Base-by-base conservation (phyloP, 2,329 filamentous ascomycete genomes). In the Cytospora piceae region DNA sequence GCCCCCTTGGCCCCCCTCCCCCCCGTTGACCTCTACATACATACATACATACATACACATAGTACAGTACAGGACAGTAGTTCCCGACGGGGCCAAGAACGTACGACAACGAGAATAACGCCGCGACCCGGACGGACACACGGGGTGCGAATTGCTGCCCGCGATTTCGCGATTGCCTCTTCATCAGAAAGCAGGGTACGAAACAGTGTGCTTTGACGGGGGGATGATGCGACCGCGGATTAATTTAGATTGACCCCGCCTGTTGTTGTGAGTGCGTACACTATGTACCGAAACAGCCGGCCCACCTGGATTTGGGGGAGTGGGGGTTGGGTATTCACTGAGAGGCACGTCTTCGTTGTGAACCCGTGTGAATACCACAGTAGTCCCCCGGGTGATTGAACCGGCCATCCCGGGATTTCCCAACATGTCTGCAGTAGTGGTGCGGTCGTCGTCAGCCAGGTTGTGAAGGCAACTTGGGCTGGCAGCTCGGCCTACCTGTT, bases 161-260 rank as follows among this genome's bases (percentile, higher is more conserved):
- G 27, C 27, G 27, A 29, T 29, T 29, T 29, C 27, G 27, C 27
- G 27, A 29, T 29, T 17, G 37, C 37, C 32, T 39, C 37, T 39
- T 17, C 4, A 15, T 39, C 37, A 39, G 37, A 39, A 34, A 39
- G 37, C 37, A 11, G 37, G 37, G 37, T 39, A 39, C 37, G 37
- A 39, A 17, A 39, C 37, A 39, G 37, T 9, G 12, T 39, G 37
- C 37, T 39, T 17, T 4, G 37, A 55, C 60, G 37, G 51, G 34
- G 34, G 54, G 27, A 51, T 63, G 60, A 63, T 63, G 60, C 60
- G 52, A 51, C n/a, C 27, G 29, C 8, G 32, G 32, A 11, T 34
- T 37, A 27, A 53, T 49, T 14, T 51, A 39, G n/a, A 57, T 17
- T 37, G 60, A 57, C 53, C 37, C 37, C 37, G 37, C 37, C 52